Conservation (phyloP, 257 asterid species). For the Ophiorrhiza pumila region DNA sequence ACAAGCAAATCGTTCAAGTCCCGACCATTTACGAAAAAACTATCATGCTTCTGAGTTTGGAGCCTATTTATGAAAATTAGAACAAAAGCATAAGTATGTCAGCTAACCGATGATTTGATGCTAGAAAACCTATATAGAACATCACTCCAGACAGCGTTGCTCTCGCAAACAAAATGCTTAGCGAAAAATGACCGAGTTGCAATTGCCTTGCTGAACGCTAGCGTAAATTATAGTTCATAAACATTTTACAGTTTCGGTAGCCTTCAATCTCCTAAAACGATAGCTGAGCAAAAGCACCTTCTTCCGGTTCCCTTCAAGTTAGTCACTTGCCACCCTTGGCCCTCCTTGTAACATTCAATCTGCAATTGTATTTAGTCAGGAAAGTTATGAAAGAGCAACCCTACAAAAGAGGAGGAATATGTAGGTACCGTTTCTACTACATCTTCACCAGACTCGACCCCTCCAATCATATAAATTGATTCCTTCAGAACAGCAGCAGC, state of each 20-base stretch:
- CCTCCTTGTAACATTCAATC: slow-evolving; percentile 77
- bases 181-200: not conserved
- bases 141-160: not conserved
- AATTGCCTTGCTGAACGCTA: not conserved
- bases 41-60: no score
- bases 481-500: slow-evolving; percentile 55
- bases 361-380: slow-evolving; percentile 24
- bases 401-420: not conserved
- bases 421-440: slow-evolving; percentile 43
- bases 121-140: no score
- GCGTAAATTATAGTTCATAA: no score
- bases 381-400: not conserved
- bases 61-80: no score
- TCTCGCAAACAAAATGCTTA: not conserved
- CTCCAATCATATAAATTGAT: slow-evolving; percentile 67
- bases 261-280: slow-evolving; percentile 42
- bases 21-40: no score
- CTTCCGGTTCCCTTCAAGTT: slow-evolving; percentile 48
- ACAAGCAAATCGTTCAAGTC: no score
- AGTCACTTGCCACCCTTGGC: slow-evolving; percentile 60
- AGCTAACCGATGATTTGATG: no score
- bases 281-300: slow-evolving; percentile 64
- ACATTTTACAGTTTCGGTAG: not conserved
- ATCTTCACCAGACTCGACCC: slow-evolving; percentile 35
- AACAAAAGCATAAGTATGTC: no score